Conservation (phyloP, 1,284 basidiomycete species). For the Irpex sp. region DNA sequence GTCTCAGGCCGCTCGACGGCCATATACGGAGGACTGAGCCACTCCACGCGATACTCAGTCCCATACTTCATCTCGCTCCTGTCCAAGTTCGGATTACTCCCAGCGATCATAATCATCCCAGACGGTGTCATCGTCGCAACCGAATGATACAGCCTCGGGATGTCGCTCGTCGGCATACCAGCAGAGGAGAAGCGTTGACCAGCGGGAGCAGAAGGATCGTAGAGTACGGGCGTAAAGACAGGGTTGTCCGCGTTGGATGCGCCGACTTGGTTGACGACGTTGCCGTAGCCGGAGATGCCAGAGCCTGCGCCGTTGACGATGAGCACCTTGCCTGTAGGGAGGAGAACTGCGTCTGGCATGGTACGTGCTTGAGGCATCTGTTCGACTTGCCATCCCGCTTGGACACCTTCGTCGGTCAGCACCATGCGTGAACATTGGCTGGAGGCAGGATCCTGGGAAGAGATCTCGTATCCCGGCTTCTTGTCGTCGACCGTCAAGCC, state of each 20-base stretch:
- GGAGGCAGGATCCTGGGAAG: constrained; percentile 68
- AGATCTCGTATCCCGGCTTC: constrained; percentile 55
- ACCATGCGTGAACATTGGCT: constrained; percentile 70
- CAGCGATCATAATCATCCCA: constrained; percentile 73
- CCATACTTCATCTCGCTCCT: constrained; percentile 64
- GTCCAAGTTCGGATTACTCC: constrained; percentile 82
- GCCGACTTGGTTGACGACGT: constrained; percentile 68
- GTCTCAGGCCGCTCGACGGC: constrained; percentile 50
- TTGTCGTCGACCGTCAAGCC: constrained; percentile 69
- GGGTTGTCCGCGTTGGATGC: constrained; percentile 80
- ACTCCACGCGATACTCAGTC: constrained; percentile 81
- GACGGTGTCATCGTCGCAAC: constrained; percentile 69
- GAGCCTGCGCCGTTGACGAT: constrained; percentile 75
- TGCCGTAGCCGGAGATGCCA: constrained; percentile 84
- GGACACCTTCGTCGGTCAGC: constrained; percentile 62
- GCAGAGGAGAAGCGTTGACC: constrained; percentile 62
- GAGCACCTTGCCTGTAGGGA: constrained; percentile 75
- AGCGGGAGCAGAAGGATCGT: constrained; percentile 57
- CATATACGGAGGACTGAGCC: constrained; percentile 74
- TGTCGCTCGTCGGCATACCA: constrained; percentile 65
- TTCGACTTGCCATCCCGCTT: constrained; percentile 70
- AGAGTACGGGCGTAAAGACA: constrained; percentile 69
- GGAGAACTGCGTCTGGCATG: constrained; percentile 80
- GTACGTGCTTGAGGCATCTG: constrained; percentile 69
- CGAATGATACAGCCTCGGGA: constrained; percentile 83